Conservation (phyloP, 345 rosid genomes). For the Mallotus nudiflorus region DNA sequence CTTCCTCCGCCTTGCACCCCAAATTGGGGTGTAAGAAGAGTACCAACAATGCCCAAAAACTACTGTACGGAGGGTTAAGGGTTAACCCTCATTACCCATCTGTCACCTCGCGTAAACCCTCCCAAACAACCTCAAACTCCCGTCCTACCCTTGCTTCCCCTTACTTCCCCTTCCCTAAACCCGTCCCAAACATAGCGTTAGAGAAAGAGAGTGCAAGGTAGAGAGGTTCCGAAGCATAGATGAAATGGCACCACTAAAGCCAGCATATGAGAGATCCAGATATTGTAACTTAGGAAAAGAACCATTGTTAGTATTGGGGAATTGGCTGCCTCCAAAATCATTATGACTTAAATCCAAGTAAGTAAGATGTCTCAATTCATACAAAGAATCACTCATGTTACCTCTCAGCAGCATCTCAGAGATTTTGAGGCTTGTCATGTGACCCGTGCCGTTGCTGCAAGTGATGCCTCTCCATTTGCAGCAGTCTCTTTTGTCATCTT, state of each 20-base stretch:
- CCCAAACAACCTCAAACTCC: too few relatives aligned
- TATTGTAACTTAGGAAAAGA: not conserved
- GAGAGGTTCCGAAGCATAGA: constrained; percentile 18
- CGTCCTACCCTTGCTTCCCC: too few relatives aligned
- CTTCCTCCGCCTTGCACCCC: too few relatives aligned
- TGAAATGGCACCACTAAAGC: not conserved
- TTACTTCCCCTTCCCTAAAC: too few relatives aligned
- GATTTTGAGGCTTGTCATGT: too few relatives aligned
- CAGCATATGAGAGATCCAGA: not conserved
- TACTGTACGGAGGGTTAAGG: too few relatives aligned
- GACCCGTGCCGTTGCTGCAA: too few relatives aligned
- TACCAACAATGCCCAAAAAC: too few relatives aligned
- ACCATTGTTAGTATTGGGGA: not conserved
- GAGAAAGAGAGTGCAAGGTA: constrained; percentile 16
- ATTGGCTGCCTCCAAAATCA: not conserved
- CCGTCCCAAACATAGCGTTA: too few relatives aligned
- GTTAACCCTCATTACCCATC: too few relatives aligned
- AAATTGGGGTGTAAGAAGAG: too few relatives aligned
- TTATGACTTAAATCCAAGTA: not conserved
- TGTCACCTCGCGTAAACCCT: too few relatives aligned
- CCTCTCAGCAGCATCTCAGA: not conserved
- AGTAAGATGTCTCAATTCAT: constrained; percentile 4
- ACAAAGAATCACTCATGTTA: not conserved
- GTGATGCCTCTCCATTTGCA: constrained; percentile 21
- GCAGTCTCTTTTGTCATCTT: constrained; percentile 4